Conservation (phyloP, 2,329 filamentous ascomycete genomes). For the Fusarium clavum region DNA sequence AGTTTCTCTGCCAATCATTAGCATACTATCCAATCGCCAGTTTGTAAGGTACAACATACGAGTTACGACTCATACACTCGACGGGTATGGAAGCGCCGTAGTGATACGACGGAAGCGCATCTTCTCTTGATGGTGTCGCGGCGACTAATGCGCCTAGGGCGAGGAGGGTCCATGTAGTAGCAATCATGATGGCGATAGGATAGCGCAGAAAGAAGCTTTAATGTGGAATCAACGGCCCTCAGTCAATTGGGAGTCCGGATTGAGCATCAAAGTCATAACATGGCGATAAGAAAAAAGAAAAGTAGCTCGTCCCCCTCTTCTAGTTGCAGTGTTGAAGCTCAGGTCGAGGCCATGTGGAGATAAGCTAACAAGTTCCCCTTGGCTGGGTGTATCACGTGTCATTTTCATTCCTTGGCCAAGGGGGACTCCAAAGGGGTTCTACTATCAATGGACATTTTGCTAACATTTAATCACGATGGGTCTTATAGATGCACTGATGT, state of each 20-base stretch:
- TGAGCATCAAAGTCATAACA: slow-evolving; percentile 32
- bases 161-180: slow-evolving; percentile 30
- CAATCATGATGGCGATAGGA: slow-evolving; percentile 34
- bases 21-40: background rate
- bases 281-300: slow-evolving; percentile 21
- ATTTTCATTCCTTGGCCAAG: slow-evolving; percentile 8
- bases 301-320: background rate
- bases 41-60: slow-evolving; percentile 57
- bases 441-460: background rate
- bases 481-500: too few species aligned
- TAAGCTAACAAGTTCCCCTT: slow-evolving; percentile 41
- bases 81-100: slow-evolving; percentile 76
- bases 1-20: slow-evolving; percentile 61
- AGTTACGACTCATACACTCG: slow-evolving; percentile 79
- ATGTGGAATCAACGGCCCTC: slow-evolving; percentile 12
- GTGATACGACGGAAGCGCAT: slow-evolving; percentile 69
- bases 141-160: slow-evolving; percentile 45
- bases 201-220: background rate
- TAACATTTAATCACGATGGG: too few species aligned
- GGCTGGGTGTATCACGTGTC: slow-evolving; percentile 42
- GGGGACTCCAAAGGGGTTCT: background rate
- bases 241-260: slow-evolving; percentile 10
- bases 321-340: background rate
- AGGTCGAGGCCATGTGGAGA: slow-evolving; percentile 38
- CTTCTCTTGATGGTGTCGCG: slow-evolving; percentile 50